Evolutionary conservation across 1,139 yeast species (phyloP).

Genomic region (Diutina neorugosa): DNA sequence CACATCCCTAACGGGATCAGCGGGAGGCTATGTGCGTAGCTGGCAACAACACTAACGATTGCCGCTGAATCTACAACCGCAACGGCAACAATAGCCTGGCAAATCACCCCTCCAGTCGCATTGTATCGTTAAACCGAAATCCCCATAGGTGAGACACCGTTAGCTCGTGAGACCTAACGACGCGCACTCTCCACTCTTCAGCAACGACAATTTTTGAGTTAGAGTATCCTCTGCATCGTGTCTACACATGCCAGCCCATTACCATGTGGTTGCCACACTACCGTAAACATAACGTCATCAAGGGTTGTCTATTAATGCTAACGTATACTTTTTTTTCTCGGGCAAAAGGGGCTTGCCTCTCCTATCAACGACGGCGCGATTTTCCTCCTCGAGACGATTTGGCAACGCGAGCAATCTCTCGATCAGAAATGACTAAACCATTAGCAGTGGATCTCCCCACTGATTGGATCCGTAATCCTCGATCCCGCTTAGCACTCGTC

Average conservation of each 20-base stretch:
- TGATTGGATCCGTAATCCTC: slow-evolving; percentile 68
- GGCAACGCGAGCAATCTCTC: slow-evolving; percentile 44
- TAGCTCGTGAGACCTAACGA: too few species aligned
- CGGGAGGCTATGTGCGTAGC: neutral
- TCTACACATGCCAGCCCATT: neutral
- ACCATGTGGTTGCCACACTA: neutral
- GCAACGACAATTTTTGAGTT: neutral
- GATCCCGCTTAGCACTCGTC: slow-evolving; percentile 34
- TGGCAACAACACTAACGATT: neutral
- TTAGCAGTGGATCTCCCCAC: slow-evolving; percentile 74
- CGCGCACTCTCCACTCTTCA: neutral
- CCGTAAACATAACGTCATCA: neutral
- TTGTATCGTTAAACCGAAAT: neutral
- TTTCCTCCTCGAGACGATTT: neutral
- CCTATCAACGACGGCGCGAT: neutral
- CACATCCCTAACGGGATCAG: neutral
- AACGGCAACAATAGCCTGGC: neutral
- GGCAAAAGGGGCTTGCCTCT: neutral
- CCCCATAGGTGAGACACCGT: too few species aligned
- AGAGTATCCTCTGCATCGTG: neutral
- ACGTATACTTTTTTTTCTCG: neutral
- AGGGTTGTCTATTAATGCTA: neutral
- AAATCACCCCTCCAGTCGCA: neutral
- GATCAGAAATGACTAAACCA: slow-evolving; percentile 64
- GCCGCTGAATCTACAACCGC: neutral